phyloP scores from a whole-genome alignment of 257 asterid species.

The Ocimum tenuiflorum region DNA sequence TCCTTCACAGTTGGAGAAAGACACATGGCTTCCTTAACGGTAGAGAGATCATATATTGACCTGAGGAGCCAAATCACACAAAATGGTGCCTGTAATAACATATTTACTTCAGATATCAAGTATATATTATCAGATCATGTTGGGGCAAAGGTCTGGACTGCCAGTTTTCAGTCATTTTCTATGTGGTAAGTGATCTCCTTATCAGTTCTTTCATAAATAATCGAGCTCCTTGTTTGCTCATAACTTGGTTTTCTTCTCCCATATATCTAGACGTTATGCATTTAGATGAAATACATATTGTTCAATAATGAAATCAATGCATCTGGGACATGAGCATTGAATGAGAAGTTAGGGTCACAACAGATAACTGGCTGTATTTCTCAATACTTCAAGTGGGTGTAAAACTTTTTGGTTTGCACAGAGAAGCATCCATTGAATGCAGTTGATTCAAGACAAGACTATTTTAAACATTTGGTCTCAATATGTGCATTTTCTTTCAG shows the following conservation, averaged over 20 bases:
- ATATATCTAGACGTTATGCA: background rate
- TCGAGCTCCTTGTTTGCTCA: background rate
- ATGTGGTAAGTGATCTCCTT: slow-evolving; percentile 54
- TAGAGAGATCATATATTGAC: slow-evolving; percentile 88
- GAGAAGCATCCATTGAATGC: too few relatives aligned
- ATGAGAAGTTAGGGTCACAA: too few relatives aligned
- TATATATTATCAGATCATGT: slow-evolving; percentile 61
- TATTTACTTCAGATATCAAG: slow-evolving; percentile 75
- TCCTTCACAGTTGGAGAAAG: slow-evolving; percentile 59
- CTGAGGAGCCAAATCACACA: slow-evolving; percentile 56
- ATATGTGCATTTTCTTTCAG: too few relatives aligned
- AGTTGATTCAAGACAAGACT: too few relatives aligned
- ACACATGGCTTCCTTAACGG: slow-evolving; percentile 70
- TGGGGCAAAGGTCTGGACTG: slow-evolving; percentile 82
- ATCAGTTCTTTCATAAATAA: background rate
- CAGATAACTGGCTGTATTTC: background rate
- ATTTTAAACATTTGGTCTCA: too few relatives aligned
- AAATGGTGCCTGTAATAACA: slow-evolving; percentile 54
- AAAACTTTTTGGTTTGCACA: slow-evolving; percentile 5
- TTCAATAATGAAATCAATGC: too few relatives aligned
- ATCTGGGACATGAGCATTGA: too few relatives aligned
- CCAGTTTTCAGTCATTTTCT: slow-evolving; percentile 67
- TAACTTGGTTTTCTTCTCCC: background rate
- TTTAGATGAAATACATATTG: too few relatives aligned
- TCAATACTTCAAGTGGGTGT: background rate